Conservation (phyloP, 257 asterid species). For the Pogostemon cablin region DNA sequence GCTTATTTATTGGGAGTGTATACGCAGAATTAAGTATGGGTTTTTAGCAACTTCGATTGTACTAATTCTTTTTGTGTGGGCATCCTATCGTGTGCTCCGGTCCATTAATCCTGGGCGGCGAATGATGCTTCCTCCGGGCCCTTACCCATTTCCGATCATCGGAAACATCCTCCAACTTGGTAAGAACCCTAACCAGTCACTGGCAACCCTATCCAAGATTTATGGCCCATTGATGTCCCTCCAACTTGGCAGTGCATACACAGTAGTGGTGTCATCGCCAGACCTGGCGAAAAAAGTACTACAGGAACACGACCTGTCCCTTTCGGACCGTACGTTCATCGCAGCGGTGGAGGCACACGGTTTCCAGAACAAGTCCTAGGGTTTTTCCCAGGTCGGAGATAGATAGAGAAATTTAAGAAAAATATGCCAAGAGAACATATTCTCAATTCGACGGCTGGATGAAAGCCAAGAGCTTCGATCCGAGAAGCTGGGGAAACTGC, state of each 20-base stretch:
- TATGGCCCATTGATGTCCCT: conserved; percentile 51
- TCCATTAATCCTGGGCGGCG: too few species aligned
- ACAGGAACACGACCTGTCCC: conserved; percentile 34
- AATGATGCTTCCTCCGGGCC: conserved; percentile 50
- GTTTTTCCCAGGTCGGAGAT: conserved; percentile 12
- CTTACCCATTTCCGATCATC: conserved; percentile 37
- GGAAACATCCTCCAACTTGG: conserved; percentile 41
- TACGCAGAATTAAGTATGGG: too few species aligned
- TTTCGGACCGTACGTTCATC: conserved; percentile 27
- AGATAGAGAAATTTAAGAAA: conserved; percentile 37
- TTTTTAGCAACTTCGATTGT: too few species aligned
- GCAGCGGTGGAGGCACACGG: conserved; percentile 20
- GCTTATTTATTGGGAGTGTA: too few species aligned
- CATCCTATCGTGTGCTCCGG: too few species aligned
- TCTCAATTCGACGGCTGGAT: conserved; percentile 35
- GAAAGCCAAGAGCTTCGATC: conserved; percentile 34
- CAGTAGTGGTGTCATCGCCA: conserved; percentile 35
- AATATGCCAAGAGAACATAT: conserved; percentile 37
- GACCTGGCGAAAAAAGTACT: conserved; percentile 32
- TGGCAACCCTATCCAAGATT: conserved; percentile 36
- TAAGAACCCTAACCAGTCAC: conserved; percentile 33
- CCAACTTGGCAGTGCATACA: conserved; percentile 34
- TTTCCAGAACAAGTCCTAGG: conserved; percentile 21
- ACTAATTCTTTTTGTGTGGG: too few species aligned
- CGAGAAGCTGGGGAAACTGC: conserved; percentile 36